Evolutionary conservation across 2,329 filamentous ascomycete species (phyloP), one percentile per base, ranked within the genome.

Genomic region (Knoxdaviesia proteae): DNA sequence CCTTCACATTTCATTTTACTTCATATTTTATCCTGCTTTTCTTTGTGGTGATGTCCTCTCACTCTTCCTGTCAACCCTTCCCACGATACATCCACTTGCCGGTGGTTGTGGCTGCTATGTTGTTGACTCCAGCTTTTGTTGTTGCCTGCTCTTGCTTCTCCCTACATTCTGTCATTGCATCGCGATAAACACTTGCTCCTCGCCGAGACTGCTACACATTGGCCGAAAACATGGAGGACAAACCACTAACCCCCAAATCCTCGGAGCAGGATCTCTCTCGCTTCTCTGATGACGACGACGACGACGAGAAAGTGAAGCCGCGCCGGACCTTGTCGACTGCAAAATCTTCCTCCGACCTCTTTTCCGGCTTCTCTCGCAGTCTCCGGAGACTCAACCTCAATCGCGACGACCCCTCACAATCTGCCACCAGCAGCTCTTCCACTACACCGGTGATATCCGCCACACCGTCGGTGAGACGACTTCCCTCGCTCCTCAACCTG

Each of bases 291-390:
- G 32, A 9, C 37, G 32, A 42, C n/a, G 10, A 34, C 30, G 31
- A 37, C 10, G 32, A 42, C 20, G 20, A 20, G 20, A 20, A 20
- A 20, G 20, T 20, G 20, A 20, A 20, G 20, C 20, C 20, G 20
- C 20, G 20, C 20, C 20, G 20, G 2, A 20, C 20, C 20, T 20
- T 20, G 20, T 20, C 20, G 20, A 20, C 20, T 20, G 20, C 51
- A 48, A 56, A 62, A 53, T 61, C 64, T 0, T 51, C 63, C 29
- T 60, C 66, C 47, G 66, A 71, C 43, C 55, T 69, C 45, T 51
- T 71, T 43, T 64, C 65, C 39, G 64, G 64, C 49, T 64, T 69
- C 49, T 68, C 69, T 51, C 65, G 67, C 48, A 65, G 65, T 47
- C 58, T 70, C 48, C 65, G 61, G 50, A 69, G 62, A 50, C 59